Evolutionary conservation across 1,139 yeast genomes (phyloP), one percentile per base, ranked within the genome.

Genomic region (Yamadazyma diddensiae): DNA sequence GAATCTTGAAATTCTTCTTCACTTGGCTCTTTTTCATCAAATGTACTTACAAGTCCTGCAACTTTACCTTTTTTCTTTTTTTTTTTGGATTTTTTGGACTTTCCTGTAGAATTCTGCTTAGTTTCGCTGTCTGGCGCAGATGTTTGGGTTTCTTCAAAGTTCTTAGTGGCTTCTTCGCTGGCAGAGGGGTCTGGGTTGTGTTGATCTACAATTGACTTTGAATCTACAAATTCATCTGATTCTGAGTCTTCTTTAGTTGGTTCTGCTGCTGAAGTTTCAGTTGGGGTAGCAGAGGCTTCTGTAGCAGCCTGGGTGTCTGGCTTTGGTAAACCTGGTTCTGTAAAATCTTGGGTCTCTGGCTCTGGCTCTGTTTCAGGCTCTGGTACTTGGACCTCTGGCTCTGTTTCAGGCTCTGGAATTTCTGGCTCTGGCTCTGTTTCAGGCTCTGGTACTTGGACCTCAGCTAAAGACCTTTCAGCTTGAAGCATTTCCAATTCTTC

Each of bases 1-100:
- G 24, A 29, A 21, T 38, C 42, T 6, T 24, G 22, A 28, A 46
- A 46, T n/a, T 40, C 49, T 4, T 43, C 49, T 9, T 45, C 50
- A 11, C 36, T 35, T 4, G 31, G 24, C 9, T 28, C 33, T 16
- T 20, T 19, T 19, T 29, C 36, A 15, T 37, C 42, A 14, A 38
- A 31, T 8, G 35, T 26, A 26, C 24, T 26, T 22, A 35, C 37
- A 9, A 47, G 39, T 9, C 31, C 35, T 6, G 39, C 26, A 2
- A 36, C 39, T 21, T 36, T 36, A 34, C 36, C 27, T 28, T 31
- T 37, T 25, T 36, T 37, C 33, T 31, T 37, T n/a, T 24, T 32
- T 32, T 29, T 31, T 14, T 24, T 35, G 16, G 17, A 15, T 19
- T 28, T 28, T 23, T 22, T 24, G 7, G 25, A 22, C 15, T 22